Evolutionary conservation across 805 yeast genomes (phyloP), one percentile per base, ranked within the genome.

Genomic region (Nakazawaea wickerhamii): DNA sequence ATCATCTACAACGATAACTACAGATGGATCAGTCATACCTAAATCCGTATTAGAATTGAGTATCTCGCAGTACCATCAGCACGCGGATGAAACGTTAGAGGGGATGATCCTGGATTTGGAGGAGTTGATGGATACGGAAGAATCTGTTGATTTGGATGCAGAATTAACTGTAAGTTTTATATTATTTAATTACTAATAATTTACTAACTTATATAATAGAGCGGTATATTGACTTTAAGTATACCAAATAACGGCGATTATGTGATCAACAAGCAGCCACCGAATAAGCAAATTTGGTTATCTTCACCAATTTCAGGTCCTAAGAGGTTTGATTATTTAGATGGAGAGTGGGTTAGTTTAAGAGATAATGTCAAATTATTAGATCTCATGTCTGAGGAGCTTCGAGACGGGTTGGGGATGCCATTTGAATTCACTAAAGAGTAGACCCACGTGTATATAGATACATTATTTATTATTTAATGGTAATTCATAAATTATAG

Each of bases 221-320:
- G 61, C 5, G 99, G 99, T 6, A 97, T 93, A 7, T 61, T 93
- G 63, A 80, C 91, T 1, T 59, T 93, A 44, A 76, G 70, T 5
- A 53, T 85, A 14, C 86, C 91, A 3, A 75, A 79, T 1, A 67
- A 69, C 14, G 98, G 97, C 1, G 75, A 90, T 0, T 93, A 93
- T 58, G 95, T 93, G 22, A 81, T 93, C 57, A 93, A 93, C 67
- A 91, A 89, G 57, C 98, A 93, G 63, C 99, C 99, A 1, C 97
- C 99, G 3, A 93, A 89, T 64, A 84, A 86, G 63, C 99, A 93
- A 60, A 83, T 93, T 23, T 93, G 99, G 99, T 71, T 91, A 41
- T 79, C 95, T 46, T 84, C 95, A 34, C 99, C 99, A 0, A 57
- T 88, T 3, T 84, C 95, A 6, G 99, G 99, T 0, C 99, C 99